Base-by-base conservation (phyloP, 169 alveolate species). In the Cryptosporidium sp. region DNA sequence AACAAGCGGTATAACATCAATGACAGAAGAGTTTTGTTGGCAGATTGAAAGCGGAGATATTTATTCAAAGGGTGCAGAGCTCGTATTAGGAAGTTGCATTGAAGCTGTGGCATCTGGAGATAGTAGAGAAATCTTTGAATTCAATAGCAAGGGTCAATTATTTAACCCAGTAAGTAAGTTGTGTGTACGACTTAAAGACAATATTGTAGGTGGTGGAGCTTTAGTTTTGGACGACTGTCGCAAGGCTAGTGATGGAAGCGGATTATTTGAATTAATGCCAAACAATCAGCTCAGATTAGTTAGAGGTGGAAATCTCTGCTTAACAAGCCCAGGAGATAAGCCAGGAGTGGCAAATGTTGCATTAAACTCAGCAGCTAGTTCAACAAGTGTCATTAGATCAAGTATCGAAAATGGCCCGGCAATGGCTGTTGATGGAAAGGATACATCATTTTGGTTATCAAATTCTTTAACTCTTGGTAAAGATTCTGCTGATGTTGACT, bases 41-140 rank as follows among this genome's bases (percentile, higher is more conserved):
- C 89, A 80, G 33, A 80, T 80, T 35, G 89, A 80, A 29, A 33
- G 23, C n/a, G 89, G 89, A 21, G 75, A 80, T 9, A 80, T 80
- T n/a, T 65, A 80, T 39, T 58, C 73, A 9, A 65, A 62, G 70
- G 89, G 89, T 12, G 89, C 89, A 33, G 89, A 80, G 70, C 55
- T 80, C 16, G 89, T 80, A 14, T 37, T 80, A 18, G 89, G 80
- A 26, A 80, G 89, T 35, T 80, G 89, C 45, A 80, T 80, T 62
- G 89, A 80, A 33, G 89, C 89, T 18, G 68, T 80, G 62, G 89
- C 89, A 7, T 80, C 89, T 80, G 89, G 89, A 62, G 89, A 80
- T 80, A 80, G 89, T 55, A 80, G 89, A 65, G 89, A 80, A 48
- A 80, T 80, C n/a, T 80, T 80, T 65, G 80, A 65, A 45, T 80